Conservation (phyloP, 352 stramenopile species). For the Hyphochytrium catenoides region DNA sequence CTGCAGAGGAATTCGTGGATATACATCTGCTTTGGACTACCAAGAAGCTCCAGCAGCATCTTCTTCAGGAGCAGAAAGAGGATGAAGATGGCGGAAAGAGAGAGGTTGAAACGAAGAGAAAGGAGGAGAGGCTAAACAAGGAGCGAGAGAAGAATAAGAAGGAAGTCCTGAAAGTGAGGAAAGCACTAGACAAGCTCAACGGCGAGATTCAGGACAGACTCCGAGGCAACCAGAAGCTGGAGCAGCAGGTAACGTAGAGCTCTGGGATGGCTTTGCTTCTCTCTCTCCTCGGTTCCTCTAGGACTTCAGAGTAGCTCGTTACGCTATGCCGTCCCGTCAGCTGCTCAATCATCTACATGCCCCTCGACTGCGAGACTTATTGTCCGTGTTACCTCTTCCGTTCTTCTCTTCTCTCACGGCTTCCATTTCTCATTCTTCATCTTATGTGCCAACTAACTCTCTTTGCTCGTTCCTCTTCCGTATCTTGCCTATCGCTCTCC, state of each 20-base stretch:
- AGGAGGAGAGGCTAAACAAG: conserved; percentile 40
- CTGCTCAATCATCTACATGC: too few relatives aligned
- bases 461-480: too few relatives aligned
- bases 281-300: too few relatives aligned
- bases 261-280: too few relatives aligned
- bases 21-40: conserved; percentile 75
- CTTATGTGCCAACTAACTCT: too few relatives aligned
- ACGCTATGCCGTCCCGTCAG: too few relatives aligned
- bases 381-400: too few relatives aligned
- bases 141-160: conserved; percentile 29
- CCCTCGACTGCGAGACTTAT: too few relatives aligned
- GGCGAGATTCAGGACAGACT: conserved; percentile 30
- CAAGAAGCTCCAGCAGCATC: conserved; percentile 69
- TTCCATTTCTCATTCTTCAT: too few relatives aligned
- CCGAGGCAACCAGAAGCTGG: conserved; percentile 52
- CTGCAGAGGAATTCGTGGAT: conserved; percentile 74
- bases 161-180: conserved; percentile 32
- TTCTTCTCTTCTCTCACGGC: too few relatives aligned
- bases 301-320: too few relatives aligned
- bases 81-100: conserved; percentile 44
- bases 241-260: conserved; percentile 31
- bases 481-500: too few relatives aligned
- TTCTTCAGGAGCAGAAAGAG: conserved; percentile 61
- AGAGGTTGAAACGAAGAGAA: conserved; percentile 30
- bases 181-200: conserved; percentile 19